Percentiles rank a stretch among this genome's conserved stretches.
Evolutionary conservation across 306 rosid species (phyloP).

Genomic region (Malus sieversii): DNA sequence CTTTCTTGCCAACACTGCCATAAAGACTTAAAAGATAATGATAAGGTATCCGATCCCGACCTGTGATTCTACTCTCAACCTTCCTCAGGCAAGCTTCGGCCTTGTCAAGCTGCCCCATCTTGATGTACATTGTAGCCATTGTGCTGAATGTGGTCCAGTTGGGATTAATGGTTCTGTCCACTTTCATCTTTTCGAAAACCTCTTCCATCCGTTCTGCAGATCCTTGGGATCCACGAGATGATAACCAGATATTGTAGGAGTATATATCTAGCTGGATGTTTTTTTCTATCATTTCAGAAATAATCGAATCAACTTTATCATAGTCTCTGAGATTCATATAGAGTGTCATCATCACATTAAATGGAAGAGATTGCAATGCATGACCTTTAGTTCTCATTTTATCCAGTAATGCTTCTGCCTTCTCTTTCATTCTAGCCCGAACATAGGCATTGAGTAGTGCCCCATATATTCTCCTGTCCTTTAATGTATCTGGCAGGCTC

Average conservation of each 20-base stretch:
- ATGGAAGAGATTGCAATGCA: conserved; percentile 63
- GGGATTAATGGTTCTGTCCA: conserved; percentile 56
- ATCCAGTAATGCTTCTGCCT: conserved; percentile 75
- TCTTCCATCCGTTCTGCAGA: conserved; percentile 69
- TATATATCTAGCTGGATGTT: conserved; percentile 63
- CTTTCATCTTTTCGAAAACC: conserved; percentile 68
- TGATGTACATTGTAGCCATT: conserved; percentile 83
- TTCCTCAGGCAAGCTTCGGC: conserved; percentile 75
- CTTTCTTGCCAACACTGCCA: conserved; percentile 68
- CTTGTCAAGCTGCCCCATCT: conserved; percentile 59
- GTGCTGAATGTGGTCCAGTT: conserved; percentile 93
- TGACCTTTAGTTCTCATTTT: conserved; percentile 64
- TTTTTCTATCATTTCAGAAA: conserved; percentile 74
- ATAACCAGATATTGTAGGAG: conserved; percentile 88
- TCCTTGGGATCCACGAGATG: conserved; percentile 74
- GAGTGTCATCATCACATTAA: conserved; percentile 95
- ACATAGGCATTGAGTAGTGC: conserved; percentile 83
- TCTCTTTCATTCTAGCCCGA: conserved; percentile 42
- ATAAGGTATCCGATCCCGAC: conserved; percentile 77
- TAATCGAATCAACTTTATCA: conserved; percentile 60
- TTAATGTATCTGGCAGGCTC: conserved; percentile 39
- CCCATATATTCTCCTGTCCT: conserved; percentile 70
- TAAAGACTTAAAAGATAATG: conserved; percentile 85
- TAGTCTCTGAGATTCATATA: conserved; percentile 76
- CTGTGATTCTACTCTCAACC: conserved; percentile 68